Conservation (phyloP, 768 basidiomycete genomes). For the Gautieria morchelliformis region DNA sequence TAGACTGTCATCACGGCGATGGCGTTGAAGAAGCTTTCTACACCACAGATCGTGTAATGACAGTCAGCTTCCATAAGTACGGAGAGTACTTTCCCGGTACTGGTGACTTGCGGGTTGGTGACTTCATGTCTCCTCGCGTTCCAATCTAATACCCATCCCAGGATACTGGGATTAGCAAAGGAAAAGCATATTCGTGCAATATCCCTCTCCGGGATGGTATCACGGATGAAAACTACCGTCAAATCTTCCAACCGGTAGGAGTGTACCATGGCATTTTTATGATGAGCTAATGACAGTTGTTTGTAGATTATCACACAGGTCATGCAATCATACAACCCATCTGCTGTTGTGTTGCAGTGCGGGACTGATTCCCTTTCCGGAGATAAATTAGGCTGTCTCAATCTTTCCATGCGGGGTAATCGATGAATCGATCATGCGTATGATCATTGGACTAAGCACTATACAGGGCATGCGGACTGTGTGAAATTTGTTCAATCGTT, state of each 20-base stretch:
- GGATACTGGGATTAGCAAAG: conserved; percentile 92
- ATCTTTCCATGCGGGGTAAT: conserved; percentile 87
- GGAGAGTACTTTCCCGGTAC: conserved; percentile 99
- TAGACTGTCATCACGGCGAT: conserved; percentile 98
- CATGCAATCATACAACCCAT: conserved; percentile 90
- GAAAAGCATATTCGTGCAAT: conserved; percentile 89
- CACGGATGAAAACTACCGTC: conserved; percentile 89
- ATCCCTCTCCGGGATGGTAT: conserved; percentile 94
- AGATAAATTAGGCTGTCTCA: conserved; percentile 92
- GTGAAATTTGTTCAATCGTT: conserved; percentile 97
- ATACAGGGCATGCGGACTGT: conserved; percentile 87
- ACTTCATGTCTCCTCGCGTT: not conserved
- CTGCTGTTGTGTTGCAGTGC: conserved; percentile 93
- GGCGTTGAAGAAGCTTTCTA: conserved; percentile 99
- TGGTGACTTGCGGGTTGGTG: conserved; percentile 80
- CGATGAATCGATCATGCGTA: not conserved
- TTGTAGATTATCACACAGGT: conserved; percentile 81
- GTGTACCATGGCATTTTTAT: not conserved
- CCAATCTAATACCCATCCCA: conserved; percentile 20
- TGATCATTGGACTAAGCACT: not conserved
- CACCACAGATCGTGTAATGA: conserved; percentile 98
- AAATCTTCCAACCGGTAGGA: conserved; percentile 88
- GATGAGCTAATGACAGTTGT: not conserved
- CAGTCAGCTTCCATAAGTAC: conserved; percentile 95
- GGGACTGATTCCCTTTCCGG: conserved; percentile 96